phyloP scores from a whole-genome alignment of 805 yeast genomes.

The Candida fluviatilis region DNA sequence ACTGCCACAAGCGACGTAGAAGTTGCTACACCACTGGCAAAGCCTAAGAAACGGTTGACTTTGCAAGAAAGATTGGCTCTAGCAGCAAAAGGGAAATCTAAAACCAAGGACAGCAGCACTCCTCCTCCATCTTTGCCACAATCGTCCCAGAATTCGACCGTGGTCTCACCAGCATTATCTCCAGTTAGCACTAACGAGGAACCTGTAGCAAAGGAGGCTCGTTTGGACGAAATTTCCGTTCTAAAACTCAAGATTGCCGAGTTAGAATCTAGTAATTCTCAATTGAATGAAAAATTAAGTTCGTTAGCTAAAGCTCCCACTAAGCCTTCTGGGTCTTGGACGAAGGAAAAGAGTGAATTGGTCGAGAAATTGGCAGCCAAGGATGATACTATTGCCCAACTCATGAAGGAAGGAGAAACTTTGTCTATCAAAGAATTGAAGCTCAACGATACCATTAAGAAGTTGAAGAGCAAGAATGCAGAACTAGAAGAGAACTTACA shows the following conservation, averaged over 20 bases:
- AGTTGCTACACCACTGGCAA: neutral
- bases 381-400: slow-evolving; percentile 60
- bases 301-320: neutral
- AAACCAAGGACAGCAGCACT: slow-evolving; percentile 9
- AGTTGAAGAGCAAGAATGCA: slow-evolving; percentile 38
- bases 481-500: slow-evolving; percentile 27
- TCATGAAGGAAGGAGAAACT: slow-evolving; percentile 73
- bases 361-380: slow-evolving; percentile 38
- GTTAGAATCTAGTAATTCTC: neutral
- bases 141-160: slow-evolving; percentile 2
- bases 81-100: slow-evolving; percentile 59
- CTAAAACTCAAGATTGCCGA: slow-evolving; percentile 1
- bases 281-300: slow-evolving; percentile 1
- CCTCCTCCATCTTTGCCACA: slow-evolving; percentile 5
- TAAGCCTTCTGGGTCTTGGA: slow-evolving; percentile 2
- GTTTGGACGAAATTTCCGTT: neutral
- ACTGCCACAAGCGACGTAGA: neutral
- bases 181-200: neutral
- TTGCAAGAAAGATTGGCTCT: slow-evolving; percentile 81
- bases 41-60: slow-evolving; percentile 57
- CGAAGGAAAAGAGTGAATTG: slow-evolving; percentile 11
- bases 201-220: neutral
- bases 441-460: slow-evolving; percentile 61
- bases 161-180: slow-evolving; percentile 3
- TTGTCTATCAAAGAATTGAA: slow-evolving; percentile 68